Base-by-base conservation (phyloP, 441 rosid genomes). In the Theobroma grandiflorum region DNA sequence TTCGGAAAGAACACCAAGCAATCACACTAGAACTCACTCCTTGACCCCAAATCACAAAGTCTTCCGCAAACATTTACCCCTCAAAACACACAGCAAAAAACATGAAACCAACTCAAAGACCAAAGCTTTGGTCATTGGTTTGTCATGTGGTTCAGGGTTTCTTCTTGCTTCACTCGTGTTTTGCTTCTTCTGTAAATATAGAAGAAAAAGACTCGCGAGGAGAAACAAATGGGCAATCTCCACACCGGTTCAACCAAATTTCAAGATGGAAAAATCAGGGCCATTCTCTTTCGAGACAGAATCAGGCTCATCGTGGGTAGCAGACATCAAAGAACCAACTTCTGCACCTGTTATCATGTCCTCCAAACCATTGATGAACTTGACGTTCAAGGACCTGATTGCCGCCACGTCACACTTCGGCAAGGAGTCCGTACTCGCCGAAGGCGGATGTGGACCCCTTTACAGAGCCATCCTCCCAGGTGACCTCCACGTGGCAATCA, bases 351-450 rank as follows among this genome's bases (percentile, higher is more conserved):
- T 95, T 49, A 83, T 91, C 33, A 93, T 95, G 96, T 86, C 88
- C 64, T 87, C 93, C 35, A 95, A 95, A 85, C 99, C 99, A 77
- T 84, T 95, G 88, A 88, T 95, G 95, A 92, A 81, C 74, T 79
- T 95, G 58, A 96, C 96, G 11, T 96, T 96, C 85, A 94, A 91
- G 87, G 98, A 94, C 89, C 84, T 95, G 84, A 95, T 95, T 35
- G 95, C 87, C 22, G 97, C 99, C 83, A 95, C 99, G 77, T 93
- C 97, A 55, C 89, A 91, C 80, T 95, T 95, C 77, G 99, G 97
- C 2, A 92, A 86, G 76, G 98, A 95, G 75, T 94, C 99, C 2
- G 65, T 94, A 65, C 86, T 95, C 1, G 89, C 95, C 0, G 98
- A 95, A 73, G 98, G 98, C 8, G 81, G 91, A 47, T 89, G 93